Conservation (phyloP, 306 rosid genomes). For the Dryas alaskensis region DNA sequence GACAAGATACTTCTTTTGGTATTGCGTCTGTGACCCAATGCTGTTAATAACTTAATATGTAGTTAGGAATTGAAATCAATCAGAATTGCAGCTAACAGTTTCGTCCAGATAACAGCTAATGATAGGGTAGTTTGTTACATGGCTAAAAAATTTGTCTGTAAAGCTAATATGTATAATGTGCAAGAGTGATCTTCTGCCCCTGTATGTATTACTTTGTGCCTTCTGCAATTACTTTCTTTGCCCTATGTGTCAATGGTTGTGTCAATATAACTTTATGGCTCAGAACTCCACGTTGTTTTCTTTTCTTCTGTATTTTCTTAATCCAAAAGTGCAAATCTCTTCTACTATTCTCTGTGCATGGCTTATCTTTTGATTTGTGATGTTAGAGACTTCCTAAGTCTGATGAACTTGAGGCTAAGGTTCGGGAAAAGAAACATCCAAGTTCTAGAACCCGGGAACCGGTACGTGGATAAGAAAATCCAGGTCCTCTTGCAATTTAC, state of each 20-base stretch:
- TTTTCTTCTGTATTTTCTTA: not conserved
- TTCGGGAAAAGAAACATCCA: conserved; percentile 23
- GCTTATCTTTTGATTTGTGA: conserved; percentile 7
- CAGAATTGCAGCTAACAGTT: not conserved
- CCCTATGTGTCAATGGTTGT: not conserved
- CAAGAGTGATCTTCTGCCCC: not conserved
- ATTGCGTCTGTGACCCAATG: not conserved
- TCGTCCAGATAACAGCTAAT: not conserved
- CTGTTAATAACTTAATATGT: not conserved
- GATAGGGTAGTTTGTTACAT: not conserved
- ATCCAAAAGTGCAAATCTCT: not conserved
- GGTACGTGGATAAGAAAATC: conserved; percentile 25
- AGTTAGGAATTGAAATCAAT: not conserved
- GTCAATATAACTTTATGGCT: not conserved
- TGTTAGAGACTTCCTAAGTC: conserved; percentile 29
- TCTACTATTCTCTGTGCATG: conserved; percentile 5
- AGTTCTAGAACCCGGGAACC: conserved; percentile 35
- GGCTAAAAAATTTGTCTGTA: not conserved
- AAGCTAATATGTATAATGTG: not conserved
- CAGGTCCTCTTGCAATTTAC: conserved; percentile 9
- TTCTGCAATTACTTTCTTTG: not conserved
- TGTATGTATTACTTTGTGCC: not conserved
- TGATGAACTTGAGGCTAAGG: conserved; percentile 30
- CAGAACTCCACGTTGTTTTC: not conserved
- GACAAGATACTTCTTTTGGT: not conserved